Base-by-base conservation (phyloP, 768 basidiomycete species). In the Rhodotorula diobovata region DNA sequence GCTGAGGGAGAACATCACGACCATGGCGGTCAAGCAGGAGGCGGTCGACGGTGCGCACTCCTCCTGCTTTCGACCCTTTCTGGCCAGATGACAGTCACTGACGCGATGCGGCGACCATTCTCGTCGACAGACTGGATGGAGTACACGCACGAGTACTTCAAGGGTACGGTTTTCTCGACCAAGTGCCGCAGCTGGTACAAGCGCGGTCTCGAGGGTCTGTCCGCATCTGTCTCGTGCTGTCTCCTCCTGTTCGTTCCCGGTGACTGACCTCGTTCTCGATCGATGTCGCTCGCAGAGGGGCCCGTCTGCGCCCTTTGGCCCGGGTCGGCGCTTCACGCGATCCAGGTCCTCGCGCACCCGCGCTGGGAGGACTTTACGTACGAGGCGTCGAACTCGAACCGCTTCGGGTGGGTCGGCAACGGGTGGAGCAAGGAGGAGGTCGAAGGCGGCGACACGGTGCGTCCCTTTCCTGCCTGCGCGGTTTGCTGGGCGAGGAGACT, bases 111-210 rank as follows among this genome's bases (percentile, higher is more conserved):
- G n/a, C n/a, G n/a, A n/a, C n/a, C n/a, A n/a, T 50, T 15, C 66
- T 23, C 20, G 1, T n/a, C 9, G 45, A 30, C 30, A 63, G 58
- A 59, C 58, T 59, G 58, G 60, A 46, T 34, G 60, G 32, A 46
- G 21, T 62, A n/a, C 23, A 20, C 25, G 21, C 79, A 83, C 82
- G 6, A 43, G 5, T 63, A 45, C 72, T 68, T 71, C 58, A 32
- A 30, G 21, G 63, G 87, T 85, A 87, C 86, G 9, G 86, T 87
- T 5, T 88, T 85, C 77, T 82, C 84, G 48, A 82, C 84, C 59
- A 84, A 84, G 71, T 88, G 87, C 73, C 80, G 83, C 23, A 86
- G 28, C 4, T 89, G 88, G 87, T 88, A 87, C 76, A 87, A 87
- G 76, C 81, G 80, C 53, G 86, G 86, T 10, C 85, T 84, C 71